Evolutionary conservation across 208 protist species (phyloP), one percentile per base, ranked within the genome.

Genomic region (Trypanosoma scelopori): DNA sequence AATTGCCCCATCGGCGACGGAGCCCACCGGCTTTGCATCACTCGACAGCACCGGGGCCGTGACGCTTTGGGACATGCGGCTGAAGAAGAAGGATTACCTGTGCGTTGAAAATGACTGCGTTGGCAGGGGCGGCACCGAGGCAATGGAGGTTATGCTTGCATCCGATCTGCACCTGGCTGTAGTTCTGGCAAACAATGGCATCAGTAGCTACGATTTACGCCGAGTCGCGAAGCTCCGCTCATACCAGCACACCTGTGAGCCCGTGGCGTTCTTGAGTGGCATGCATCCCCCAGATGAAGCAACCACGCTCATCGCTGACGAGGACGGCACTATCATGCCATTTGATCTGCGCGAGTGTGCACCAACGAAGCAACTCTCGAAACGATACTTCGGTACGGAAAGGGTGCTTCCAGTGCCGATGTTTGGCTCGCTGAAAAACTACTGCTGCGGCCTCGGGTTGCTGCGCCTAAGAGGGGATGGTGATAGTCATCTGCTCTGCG

Each of bases 271-370:
- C 35, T 58, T 84, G 23, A 55, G 28, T 12, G 50, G 57, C 39
- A 49, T 49, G 6, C 47, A 55, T n/a, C 75, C 81, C 1, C 15
- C 28, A 13, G 58, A 25, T 18, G 69, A 37, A 0, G 30, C 37
- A 2, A 65, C 65, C 30, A 76, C 72, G 6, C 76, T 91, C 7
- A 27, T 89, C 27, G 64, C 73, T 6, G 87, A 91, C 58, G 87
- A 93, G 37, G 71, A 88, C 28, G 87, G 87, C n/a, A 56, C 62
- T 28, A 77, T 91, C 18, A 69, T 91, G 11, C 61, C 79, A 0
- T 79, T 86, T 58, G 30, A 76, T 47, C 18, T 82, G 13, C 18
- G 20, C 1, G 30, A 71, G 18, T 72, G 62, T 20, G 22, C 50
- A 12, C 69, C 71, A 23, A 52, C 60, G 5, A 12, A 23, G n/a